phyloP scores from a whole-genome alignment of 257 asterid genomes.

The Scutellaria baicalensis region DNA sequence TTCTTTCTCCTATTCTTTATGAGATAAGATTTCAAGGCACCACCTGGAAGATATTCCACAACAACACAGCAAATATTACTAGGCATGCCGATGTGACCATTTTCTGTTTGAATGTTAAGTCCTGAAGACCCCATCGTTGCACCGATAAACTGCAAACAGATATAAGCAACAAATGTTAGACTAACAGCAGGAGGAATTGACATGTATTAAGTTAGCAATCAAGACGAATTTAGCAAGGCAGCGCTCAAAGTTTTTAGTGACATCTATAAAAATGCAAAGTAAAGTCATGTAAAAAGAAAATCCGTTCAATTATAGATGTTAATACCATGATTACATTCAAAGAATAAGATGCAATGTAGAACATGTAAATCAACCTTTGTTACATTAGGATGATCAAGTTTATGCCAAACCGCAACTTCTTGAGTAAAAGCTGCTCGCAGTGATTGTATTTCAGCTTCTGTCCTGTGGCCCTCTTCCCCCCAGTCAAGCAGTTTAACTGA shows the following conservation, averaged over 20 bases:
- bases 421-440: constrained; percentile 80
- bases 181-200: neutral
- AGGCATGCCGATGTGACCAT: constrained; percentile 82
- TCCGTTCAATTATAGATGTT: neutral
- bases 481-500: constrained; percentile 85
- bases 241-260: neutral
- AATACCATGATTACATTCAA: neutral
- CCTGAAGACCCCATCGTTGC: constrained; percentile 90
- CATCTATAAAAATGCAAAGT: neutral
- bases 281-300: neutral
- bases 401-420: constrained; percentile 94
- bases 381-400: constrained; percentile 85
- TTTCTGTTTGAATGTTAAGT: constrained; percentile 69
- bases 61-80: constrained; percentile 74
- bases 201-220: neutral
- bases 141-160: constrained; percentile 60
- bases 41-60: constrained; percentile 83
- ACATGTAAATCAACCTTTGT: constrained; percentile 48
- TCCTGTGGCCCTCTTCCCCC: constrained; percentile 88
- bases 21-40: constrained; percentile 73
- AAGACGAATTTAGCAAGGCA: neutral
- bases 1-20: constrained; percentile 71
- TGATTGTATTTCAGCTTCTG: constrained; percentile 68
- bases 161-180: neutral
- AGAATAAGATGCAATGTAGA: neutral